phyloP scores from a whole-genome alignment of 2,329 filamentous ascomycete genomes.

The Emmonsiellopsis sp. region DNA sequence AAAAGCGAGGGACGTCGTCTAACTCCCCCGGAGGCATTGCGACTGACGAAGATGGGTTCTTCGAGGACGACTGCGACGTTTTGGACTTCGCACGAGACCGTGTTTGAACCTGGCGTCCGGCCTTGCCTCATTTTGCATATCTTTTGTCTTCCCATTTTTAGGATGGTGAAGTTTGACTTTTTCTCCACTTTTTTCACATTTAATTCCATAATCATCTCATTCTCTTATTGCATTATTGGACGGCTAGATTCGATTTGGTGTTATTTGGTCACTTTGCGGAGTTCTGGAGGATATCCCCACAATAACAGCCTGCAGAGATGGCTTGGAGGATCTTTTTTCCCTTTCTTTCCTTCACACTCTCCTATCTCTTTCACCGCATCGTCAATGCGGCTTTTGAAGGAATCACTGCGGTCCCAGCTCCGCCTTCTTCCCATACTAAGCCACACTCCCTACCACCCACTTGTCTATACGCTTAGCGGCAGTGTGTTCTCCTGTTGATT shows the following conservation, averaged over 20 bases:
- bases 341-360: too few species aligned
- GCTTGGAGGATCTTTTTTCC: too few species aligned
- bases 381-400: too few species aligned
- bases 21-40: constrained; percentile 24
- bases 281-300: background rate
- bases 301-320: too few species aligned
- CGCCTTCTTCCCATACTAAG: too few species aligned
- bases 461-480: background rate
- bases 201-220: background rate
- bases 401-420: too few species aligned
- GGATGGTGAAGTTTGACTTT: background rate
- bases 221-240: background rate
- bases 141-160: background rate
- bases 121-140: background rate
- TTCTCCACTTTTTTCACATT: background rate
- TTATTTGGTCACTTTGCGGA: background rate
- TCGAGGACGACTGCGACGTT: constrained; percentile 87
- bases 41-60: constrained; percentile 59
- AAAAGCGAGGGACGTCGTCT: constrained; percentile 38
- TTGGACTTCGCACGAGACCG: constrained; percentile 67
- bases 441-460: too few species aligned
- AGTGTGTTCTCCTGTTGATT: background rate
- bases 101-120: constrained; percentile 26
- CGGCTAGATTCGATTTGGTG: constrained; percentile 1
- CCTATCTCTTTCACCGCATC: too few species aligned